Evolutionary conservation across 2,329 filamentous ascomycete genomes (phyloP).

Genomic region (Alternaria metachromatica): DNA sequence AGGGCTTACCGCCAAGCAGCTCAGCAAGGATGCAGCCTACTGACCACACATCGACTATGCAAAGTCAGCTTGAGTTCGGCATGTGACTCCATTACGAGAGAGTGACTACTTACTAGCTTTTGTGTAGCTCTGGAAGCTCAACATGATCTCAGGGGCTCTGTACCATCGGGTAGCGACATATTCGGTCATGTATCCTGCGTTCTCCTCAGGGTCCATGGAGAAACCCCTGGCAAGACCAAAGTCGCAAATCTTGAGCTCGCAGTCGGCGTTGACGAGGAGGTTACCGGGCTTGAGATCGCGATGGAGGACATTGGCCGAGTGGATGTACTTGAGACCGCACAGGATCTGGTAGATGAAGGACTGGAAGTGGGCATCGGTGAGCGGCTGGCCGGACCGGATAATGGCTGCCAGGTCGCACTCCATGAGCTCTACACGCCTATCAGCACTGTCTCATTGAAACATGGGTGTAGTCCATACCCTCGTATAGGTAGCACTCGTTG

Average conservation of each 20-base stretch:
- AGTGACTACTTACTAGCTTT: conserved; percentile 74
- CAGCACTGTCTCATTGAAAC: conserved; percentile 20
- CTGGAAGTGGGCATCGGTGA: conserved; percentile 99
- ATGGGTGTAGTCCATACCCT: conserved; percentile 65
- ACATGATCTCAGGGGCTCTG: conserved; percentile 97
- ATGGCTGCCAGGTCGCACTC: conserved; percentile 98
- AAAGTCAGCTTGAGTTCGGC: conserved; percentile 24
- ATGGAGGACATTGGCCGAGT: conserved; percentile 97
- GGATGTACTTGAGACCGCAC: conserved; percentile 98
- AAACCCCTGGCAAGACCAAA: conserved; percentile 97
- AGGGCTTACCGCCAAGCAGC: conserved; percentile 91
- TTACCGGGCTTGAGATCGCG: conserved; percentile 98
- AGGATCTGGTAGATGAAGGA: conserved; percentile 99
- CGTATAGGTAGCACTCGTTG: conserved; percentile 98
- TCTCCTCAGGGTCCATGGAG: conserved; percentile 96
- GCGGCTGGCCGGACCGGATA: conserved; percentile 92
- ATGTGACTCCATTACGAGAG: background rate
- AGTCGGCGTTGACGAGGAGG: conserved; percentile 96
- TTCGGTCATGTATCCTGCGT: conserved; percentile 99
- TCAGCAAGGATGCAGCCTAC: conserved; percentile 98
- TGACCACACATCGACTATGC: conserved; percentile 94
- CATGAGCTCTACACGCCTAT: conserved; percentile 79
- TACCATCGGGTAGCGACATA: conserved; percentile 99
- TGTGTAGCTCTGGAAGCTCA: conserved; percentile 99
- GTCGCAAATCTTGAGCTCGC: conserved; percentile 98